Evolutionary conservation across 495 filamentous ascomycete species (phyloP).

Genomic region (Aspergillus kassunensis): DNA sequence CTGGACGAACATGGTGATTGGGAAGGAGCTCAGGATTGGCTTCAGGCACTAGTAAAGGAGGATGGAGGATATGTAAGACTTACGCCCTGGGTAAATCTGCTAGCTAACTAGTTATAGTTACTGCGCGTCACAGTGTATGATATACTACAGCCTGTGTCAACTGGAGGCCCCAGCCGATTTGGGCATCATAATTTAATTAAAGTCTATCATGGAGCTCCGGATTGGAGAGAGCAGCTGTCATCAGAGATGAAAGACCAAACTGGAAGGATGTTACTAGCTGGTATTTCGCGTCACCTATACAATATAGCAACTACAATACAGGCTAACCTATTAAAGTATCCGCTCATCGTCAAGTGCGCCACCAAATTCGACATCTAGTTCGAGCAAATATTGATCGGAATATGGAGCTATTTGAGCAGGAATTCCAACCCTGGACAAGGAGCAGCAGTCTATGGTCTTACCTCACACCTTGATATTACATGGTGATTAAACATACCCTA

Average conservation of each 20-base stretch:
- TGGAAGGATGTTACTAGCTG: slow-evolving; percentile 2
- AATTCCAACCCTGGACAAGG: slow-evolving; percentile 5
- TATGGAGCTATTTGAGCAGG: slow-evolving; percentile 2
- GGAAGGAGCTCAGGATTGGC: slow-evolving; percentile 17
- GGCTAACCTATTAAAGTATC: not conserved
- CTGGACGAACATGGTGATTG: slow-evolving; percentile 21
- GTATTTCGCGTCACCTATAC: not conserved
- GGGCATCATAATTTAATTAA: slow-evolving; percentile 2
- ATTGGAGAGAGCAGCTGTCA: not conserved
- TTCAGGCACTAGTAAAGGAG: slow-evolving; percentile 18
- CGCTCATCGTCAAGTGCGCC: not conserved
- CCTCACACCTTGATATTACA: not conserved
- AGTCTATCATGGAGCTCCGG: not conserved
- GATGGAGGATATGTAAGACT: slow-evolving; percentile 19
- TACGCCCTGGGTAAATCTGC: not conserved
- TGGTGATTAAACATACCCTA: not conserved
- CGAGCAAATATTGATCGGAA: not conserved
- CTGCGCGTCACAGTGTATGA: slow-evolving; percentile 2
- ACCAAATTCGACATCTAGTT: not conserved
- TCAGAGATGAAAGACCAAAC: not conserved
- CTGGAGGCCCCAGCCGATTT: not conserved
- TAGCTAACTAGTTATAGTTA: not conserved
- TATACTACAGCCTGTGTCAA: not conserved
- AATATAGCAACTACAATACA: not conserved
- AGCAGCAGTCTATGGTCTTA: slow-evolving; percentile 1